These are phyloP conservation scores for Starmerella bombicola DNA, from an alignment of 805 yeast genomes.

Conservation along the genomic window DNA sequence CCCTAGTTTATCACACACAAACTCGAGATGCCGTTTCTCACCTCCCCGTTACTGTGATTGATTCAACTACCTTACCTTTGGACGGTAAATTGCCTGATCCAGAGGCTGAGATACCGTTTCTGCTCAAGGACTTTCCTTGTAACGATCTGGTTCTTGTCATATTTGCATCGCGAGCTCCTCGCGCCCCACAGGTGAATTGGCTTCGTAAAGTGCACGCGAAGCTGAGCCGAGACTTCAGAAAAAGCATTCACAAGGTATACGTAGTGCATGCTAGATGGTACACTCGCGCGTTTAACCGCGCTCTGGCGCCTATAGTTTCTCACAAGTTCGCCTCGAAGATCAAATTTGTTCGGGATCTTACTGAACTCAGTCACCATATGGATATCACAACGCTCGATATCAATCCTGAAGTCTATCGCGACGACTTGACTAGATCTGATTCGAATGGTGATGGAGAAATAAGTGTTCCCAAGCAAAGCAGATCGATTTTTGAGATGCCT, in stretches of 20 bases:
- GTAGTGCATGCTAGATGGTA: constrained; percentile 90
- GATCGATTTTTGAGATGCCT: constrained; percentile 27
- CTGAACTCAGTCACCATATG: constrained; percentile 45
- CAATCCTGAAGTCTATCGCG: constrained; percentile 59
- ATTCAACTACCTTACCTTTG: constrained; percentile 49
- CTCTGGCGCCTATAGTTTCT: constrained; percentile 39
- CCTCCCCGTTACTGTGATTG: constrained; percentile 68
- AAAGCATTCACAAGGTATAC: constrained; percentile 48
- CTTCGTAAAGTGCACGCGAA: constrained; percentile 47
- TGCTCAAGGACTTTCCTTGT: constrained; percentile 47
- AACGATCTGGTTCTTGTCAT: constrained; percentile 52
- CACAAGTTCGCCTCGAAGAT: constrained; percentile 36
- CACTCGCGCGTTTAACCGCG: constrained; percentile 54
- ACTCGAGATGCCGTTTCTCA: constrained; percentile 48
- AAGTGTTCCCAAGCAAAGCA: constrained; percentile 35
- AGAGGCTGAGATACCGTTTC: constrained; percentile 41
- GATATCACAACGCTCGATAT: constrained; percentile 71
- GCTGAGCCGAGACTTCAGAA: constrained; percentile 45
- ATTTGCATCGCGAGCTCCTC: constrained; percentile 69
- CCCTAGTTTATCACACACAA: constrained; percentile 11
- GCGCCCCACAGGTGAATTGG: constrained; percentile 51
- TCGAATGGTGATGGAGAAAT: constrained; percentile 32
- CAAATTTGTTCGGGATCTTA: constrained; percentile 38
- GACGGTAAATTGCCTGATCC: constrained; percentile 37
- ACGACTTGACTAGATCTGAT: constrained; percentile 39